Evolutionary conservation across 2,329 filamentous ascomycete genomes (phyloP).

Genomic region (Aspergillus udagawae): DNA sequence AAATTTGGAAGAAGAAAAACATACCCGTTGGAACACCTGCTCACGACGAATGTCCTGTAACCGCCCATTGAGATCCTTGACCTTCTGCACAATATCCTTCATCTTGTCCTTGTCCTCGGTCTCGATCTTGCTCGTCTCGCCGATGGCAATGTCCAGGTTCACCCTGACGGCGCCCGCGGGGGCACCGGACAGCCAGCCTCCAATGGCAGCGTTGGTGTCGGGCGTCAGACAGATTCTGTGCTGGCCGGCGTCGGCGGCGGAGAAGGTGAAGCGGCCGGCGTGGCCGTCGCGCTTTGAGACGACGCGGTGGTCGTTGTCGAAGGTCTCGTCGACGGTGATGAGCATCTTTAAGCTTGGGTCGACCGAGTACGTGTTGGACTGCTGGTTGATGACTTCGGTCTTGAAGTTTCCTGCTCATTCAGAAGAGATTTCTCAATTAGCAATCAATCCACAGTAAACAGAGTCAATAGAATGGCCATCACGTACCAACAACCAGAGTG

Average conservation of each 20-base stretch:
- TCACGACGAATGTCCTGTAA: constrained; percentile 86
- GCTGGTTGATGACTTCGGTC: constrained; percentile 77
- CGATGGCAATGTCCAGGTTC: constrained; percentile 85
- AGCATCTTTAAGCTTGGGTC: constrained; percentile 76
- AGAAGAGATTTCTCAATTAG: neutral
- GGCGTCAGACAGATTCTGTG: constrained; percentile 95
- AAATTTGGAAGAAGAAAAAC: constrained; percentile 19
- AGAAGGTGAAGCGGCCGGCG: constrained; percentile 89
- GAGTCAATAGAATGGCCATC: neutral
- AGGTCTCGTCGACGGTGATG: constrained; percentile 92
- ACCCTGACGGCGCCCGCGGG: constrained; percentile 76
- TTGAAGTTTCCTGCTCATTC: constrained; percentile 67
- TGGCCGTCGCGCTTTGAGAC: constrained; percentile 76
- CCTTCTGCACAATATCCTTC: constrained; percentile 78
- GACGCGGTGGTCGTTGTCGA: constrained; percentile 96
- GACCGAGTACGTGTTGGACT: constrained; percentile 62
- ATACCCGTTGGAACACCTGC: constrained; percentile 91
- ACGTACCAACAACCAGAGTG: constrained; percentile 81
- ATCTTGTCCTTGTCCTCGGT: constrained; percentile 92
- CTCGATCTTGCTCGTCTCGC: constrained; percentile 90
- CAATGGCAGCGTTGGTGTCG: constrained; percentile 63
- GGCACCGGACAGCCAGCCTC: constrained; percentile 67
- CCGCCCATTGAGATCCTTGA: constrained; percentile 82
- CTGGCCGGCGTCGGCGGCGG: constrained; percentile 87
- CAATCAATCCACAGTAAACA: neutral